Evolutionary conservation across 2,329 filamentous ascomycete genomes (phyloP), one percentile per base, ranked within the genome.

Genomic region (Penicillium decumbens): DNA sequence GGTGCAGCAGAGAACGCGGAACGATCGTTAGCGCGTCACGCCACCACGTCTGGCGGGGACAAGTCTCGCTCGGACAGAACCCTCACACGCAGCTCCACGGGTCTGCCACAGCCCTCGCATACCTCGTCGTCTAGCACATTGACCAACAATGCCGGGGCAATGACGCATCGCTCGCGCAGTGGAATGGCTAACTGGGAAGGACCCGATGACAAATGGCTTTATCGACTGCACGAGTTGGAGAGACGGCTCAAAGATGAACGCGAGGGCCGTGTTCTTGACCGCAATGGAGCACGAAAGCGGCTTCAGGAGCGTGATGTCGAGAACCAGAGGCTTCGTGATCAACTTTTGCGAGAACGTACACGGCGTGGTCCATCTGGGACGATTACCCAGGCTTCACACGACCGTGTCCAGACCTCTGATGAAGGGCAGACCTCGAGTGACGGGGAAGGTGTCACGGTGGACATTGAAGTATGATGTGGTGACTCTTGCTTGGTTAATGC

Each of bases 191-290:
- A 53, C 28, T 61, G 54, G 55, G 65, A 72, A 8, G 62, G 76
- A 33, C 86, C 92, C 59, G 85, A 88, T 32, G 65, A 68, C 57
- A 82, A 87, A 58, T 95, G 89, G 89, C 83, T 95, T 56, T 81
- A 95, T 55, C 77, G 93, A 6, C 77, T 97, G 29, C 83, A 89
- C 49, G 91, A 97, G 65, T 75, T 97, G 59, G 93, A 98, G 75
- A 80, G 85, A 57, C 83, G 95, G 60, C 77, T 98, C 15, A 95
- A 95, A 69, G 84, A 88, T 40, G 93, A 98, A 73, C 77, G 93
- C 12, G 93, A 97, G 70, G 90, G 85, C 1, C 77, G 93, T 39
- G 76, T 95, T 45, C 76, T 95, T 50, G 93, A 98, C 71, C 82
- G 93, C 3, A 86, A 81, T 41, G 90, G 89, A 23, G 92, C 92